A percentile compares a stretch with the other conserved stretches of the same genome.
Evolutionary conservation across 148 eudicot species (phyloP).

Genomic region (Amaranthus hypochondriacus): DNA sequence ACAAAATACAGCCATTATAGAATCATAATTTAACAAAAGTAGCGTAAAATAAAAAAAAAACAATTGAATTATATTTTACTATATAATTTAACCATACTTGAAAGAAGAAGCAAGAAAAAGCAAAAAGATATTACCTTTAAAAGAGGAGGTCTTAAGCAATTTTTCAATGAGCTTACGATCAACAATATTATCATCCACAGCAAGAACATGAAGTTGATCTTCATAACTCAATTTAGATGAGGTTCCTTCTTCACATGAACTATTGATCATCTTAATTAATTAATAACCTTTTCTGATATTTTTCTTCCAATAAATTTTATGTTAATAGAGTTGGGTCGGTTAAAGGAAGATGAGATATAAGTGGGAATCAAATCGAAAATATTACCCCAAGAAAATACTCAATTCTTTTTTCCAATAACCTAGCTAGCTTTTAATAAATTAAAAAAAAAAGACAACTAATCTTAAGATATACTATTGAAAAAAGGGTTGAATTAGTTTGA

Average conservation of each 20-base stretch:
- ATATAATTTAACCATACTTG: background rate
- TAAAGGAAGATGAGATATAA: no score
- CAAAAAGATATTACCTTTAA: constrained; percentile 40
- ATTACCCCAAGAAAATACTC: no score
- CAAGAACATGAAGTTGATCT: constrained; percentile 50
- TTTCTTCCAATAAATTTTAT: background rate
- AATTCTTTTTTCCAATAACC: no score
- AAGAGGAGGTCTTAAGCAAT: constrained; percentile 49
- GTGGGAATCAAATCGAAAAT: no score
- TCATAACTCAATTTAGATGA: background rate
- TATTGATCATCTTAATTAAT: background rate
- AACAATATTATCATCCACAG: constrained; percentile 56
- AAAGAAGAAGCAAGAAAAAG: background rate
- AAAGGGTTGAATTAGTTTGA: no score
- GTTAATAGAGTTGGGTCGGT: no score
- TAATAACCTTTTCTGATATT: background rate
- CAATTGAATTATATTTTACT: no score
- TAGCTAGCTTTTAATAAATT: background rate
- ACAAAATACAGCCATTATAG: no score
- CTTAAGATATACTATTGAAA: background rate
- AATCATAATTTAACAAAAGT: no score
- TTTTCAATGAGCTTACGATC: constrained; percentile 58
- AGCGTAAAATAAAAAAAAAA: no score
- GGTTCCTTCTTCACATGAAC: background rate
- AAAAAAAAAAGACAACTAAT: background rate